Evolutionary conservation across 2,329 filamentous ascomycete genomes (phyloP), one percentile per base, ranked within the genome.

Genomic region (Rhynchosporium graminicola): DNA sequence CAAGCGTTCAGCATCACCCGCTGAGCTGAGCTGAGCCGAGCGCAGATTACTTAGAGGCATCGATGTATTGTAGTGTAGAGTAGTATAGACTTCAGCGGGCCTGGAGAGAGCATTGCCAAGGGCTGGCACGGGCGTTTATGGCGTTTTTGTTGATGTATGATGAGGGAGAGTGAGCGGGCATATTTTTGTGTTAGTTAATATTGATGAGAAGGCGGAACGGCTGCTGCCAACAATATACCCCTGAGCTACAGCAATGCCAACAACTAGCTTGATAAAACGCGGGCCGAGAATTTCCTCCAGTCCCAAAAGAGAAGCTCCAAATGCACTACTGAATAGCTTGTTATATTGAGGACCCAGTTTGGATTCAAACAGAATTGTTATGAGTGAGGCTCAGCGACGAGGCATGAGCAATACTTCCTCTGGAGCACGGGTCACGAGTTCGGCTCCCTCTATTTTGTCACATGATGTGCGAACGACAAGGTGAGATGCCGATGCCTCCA

Each of bases 11-110:
- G 33, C 33, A 36, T 36, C 33, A 36, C 9, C 33, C 9, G 5
- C 33, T 6, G 33, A 20, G 20, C 20, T 20, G 20, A 20, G 20
- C 20, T 20, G 20, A 20, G 20, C 20, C 20, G 20, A 36, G 2
- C 33, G 33, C 33, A 36, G 33, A 36, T 4, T 42, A 42, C 4
- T 4, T 42, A 15, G 10, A 42, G 10, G 40, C 51, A 38, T 20
- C 51, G 10, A 40, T 15, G 12, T 20, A 20, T 20, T 20, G 20
- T 20, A 20, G 20, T 20, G 20, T 20, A 20, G 20, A 20, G 20
- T 20, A 20, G 20, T 40, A 29, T 42, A 54, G 20, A 54, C 51
- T 54, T 54, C 51, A 54, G 51, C 51, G 38, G 51, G 51, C 51
- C 20, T 54, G 51, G 51, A 54, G 51, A 36, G 20, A 13, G 20